These are phyloP conservation scores for Penicillium sp. DNA, from an alignment of 2,329 filamentous ascomycete genomes.

Conservation along the genomic window DNA sequence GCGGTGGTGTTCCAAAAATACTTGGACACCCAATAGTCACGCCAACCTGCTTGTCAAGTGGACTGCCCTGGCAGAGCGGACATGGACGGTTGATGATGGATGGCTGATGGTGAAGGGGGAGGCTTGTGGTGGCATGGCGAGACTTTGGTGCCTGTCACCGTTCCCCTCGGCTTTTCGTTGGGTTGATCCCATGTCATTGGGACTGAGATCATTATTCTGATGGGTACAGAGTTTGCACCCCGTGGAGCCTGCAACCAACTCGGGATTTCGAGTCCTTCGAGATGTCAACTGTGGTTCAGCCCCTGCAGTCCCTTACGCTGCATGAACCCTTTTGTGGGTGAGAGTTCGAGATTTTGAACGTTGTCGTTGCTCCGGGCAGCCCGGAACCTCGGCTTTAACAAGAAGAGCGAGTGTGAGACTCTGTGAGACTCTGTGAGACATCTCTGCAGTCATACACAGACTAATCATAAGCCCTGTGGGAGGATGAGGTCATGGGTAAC, in stretches of 20 bases:
- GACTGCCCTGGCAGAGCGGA: constrained; percentile 7
- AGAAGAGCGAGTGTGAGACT: background rate
- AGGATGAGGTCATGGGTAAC: background rate
- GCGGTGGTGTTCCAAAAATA: constrained; percentile 18
- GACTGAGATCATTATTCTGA: background rate
- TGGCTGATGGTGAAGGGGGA: background rate
- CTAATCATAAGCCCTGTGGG: background rate
- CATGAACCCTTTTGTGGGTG: background rate
- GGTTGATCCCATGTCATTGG: background rate
- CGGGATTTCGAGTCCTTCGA: background rate
- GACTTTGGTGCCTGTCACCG: background rate
- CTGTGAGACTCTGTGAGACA: background rate
- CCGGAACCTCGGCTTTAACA: background rate
- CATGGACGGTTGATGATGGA: background rate
- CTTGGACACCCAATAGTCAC: constrained; percentile 15
- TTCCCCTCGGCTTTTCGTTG: background rate
- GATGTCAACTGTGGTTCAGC: constrained; percentile 6
- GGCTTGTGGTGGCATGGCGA: constrained; percentile 1
- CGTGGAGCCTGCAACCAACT: background rate
- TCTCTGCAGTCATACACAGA: background rate
- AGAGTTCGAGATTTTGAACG: background rate
- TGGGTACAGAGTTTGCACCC: background rate
- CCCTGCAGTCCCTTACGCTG: constrained; percentile 1
- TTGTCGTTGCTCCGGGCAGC: background rate
- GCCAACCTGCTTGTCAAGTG: background rate